Percentiles rank a stretch among this genome's conserved stretches.
phyloP scores from a whole-genome alignment of 2,329 filamentous ascomycete genomes.

The Nothopassalora personata region DNA sequence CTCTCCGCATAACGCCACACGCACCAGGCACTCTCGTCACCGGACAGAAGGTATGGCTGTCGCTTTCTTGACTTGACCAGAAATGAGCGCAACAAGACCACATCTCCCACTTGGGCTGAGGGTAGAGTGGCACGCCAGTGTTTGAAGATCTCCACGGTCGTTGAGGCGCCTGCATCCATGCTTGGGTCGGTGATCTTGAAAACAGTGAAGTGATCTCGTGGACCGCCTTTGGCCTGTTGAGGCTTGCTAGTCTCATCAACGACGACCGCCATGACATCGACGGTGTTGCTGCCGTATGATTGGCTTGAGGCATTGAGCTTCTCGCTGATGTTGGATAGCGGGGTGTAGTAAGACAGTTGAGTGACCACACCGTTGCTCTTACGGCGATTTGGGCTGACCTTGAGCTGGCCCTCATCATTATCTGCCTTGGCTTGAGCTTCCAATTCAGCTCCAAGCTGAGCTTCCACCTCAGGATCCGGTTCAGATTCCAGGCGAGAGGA shows the following conservation, averaged over 20 bases:
- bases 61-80: constrained; percentile 38
- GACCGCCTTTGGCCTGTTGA: constrained; percentile 37
- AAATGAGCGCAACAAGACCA: constrained; percentile 42
- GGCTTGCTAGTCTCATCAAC: constrained; percentile 31
- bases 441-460: background rate
- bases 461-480: background rate
- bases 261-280: constrained; percentile 44
- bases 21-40: constrained; percentile 43
- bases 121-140: constrained; percentile 41
- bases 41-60: constrained; percentile 35
- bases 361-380: constrained; percentile 35
- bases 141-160: constrained; percentile 41
- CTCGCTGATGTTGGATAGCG: constrained; percentile 36
- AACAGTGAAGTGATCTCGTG: constrained; percentile 41
- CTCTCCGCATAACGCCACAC: constrained; percentile 37
- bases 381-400: background rate
- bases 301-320: constrained; percentile 38
- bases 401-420: background rate
- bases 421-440: background rate
- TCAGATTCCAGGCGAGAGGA: constrained; percentile 11
- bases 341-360: constrained; percentile 42
- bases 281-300: constrained; percentile 26
- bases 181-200: constrained; percentile 39
- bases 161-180: constrained; percentile 7
- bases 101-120: constrained; percentile 37